Evolutionary conservation across 2,329 filamentous ascomycete species (phyloP).

Genomic region (Aspergillus ochraceoroseus): DNA sequence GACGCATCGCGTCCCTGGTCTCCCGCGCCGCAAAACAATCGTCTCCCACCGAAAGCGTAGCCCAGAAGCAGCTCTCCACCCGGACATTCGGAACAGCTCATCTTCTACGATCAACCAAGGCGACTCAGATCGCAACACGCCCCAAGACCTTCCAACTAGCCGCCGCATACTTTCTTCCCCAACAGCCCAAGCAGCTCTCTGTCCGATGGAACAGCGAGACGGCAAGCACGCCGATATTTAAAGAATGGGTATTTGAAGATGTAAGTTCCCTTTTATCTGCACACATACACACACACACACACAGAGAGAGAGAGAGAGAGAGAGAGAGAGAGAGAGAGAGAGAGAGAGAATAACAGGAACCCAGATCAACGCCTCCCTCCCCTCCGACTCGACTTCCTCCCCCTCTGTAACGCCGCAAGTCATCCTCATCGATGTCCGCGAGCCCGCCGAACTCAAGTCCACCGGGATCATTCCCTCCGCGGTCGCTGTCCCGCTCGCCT

Average conservation of each 20-base stretch:
- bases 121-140: background rate
- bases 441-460: conserved; percentile 43
- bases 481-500: conserved; percentile 74
- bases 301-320: too few relatives aligned
- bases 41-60: background rate
- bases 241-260: conserved; percentile 36
- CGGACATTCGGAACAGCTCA: background rate
- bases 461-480: conserved; percentile 66
- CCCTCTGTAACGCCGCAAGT: conserved; percentile 27
- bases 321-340: background rate
- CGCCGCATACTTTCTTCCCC: background rate
- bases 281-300: too few relatives aligned
- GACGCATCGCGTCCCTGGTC: conserved; percentile 7
- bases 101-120: background rate
- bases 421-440: conserved; percentile 46
- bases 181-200: background rate
- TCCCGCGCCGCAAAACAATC: conserved; percentile 7
- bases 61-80: background rate
- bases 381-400: conserved; percentile 18
- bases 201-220: conserved; percentile 24
- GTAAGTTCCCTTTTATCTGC: conserved; percentile 21
- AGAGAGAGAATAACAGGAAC: conserved; percentile 5
- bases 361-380: conserved; percentile 37
- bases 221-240: conserved; percentile 13
- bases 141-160: background rate